These are phyloP conservation scores for Solanum corneliomulleri DNA, from an alignment of 257 asterid genomes.

Conservation along the genomic window DNA sequence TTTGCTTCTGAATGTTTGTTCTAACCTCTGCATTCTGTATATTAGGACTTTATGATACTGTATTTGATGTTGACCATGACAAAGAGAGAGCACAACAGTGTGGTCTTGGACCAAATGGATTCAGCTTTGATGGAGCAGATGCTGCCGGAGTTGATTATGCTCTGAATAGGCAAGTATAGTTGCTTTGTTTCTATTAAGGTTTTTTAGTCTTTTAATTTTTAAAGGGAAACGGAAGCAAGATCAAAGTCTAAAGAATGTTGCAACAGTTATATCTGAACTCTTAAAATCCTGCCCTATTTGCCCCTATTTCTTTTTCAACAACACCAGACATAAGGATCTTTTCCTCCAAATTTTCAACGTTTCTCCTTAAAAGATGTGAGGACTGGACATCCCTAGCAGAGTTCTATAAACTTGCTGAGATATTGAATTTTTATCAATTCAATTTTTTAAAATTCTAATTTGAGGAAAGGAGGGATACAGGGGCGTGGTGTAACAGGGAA, in stretches of 20 bases:
- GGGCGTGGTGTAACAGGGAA: neutral
- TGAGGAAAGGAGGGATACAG: neutral
- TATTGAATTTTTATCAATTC: neutral
- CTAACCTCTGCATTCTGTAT: neutral
- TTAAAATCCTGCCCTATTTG: neutral
- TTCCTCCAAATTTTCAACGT: neutral
- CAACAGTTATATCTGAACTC: neutral
- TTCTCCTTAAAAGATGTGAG: neutral
- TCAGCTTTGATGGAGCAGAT: slow-evolving; percentile 93
- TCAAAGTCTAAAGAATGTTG: neutral
- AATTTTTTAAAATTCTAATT: neutral
- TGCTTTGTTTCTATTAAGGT: neutral
- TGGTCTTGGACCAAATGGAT: slow-evolving; percentile 91
- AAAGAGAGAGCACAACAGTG: slow-evolving; percentile 62
- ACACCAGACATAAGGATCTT: neutral
- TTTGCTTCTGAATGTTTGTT: neutral
- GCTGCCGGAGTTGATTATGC: slow-evolving; percentile 93
- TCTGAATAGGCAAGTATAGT: slow-evolving; percentile 57
- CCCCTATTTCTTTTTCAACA: neutral
- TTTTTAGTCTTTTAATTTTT: neutral
- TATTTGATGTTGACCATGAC: slow-evolving; percentile 90
- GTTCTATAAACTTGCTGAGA: neutral
- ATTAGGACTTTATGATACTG: slow-evolving; percentile 91
- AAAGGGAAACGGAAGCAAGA: neutral
- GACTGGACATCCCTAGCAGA: neutral